Base-by-base conservation (phyloP, 2,329 filamentous ascomycete species). In the Arthrobotrys sinensis region DNA sequence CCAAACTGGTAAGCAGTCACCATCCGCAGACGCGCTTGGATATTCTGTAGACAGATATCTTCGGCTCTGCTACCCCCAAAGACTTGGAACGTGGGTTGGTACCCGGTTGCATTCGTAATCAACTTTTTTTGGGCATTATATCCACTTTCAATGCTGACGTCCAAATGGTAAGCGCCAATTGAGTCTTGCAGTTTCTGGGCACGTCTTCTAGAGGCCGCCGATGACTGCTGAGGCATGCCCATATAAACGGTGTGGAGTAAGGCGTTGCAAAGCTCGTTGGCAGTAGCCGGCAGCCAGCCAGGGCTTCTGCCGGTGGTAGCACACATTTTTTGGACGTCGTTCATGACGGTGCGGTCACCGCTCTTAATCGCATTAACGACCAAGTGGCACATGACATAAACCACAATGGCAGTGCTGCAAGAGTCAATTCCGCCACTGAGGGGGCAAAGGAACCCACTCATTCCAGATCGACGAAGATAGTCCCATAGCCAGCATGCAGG, bases 301-400 rank as follows among this genome's bases (percentile, higher is more conserved):
- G 45, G 45, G 45, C 45, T 48, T 11, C 45, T 24, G 19, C 24
- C 45, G 7, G 45, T 48, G 8, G 45, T 48, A 24, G 45, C 45
- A 4, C 45, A 48, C 19, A 48, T 48, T 12, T 48, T 48, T 24
- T 48, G 45, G 45, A 48, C 45, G 45, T 24, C 45, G 1, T 24
- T 48, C 0, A 24, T 48, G 45, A 48, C 45, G 11, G 19, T 12
- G 11, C 8, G 8, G 45, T 48, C 45, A 12, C 45, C 45, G 19
- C 45, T 48, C 19, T 48, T 48, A 8, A 48, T 48, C 45, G 45
- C 45, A 48, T 48, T 12, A 10, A 48, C 19, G 45, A 48, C 45
- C 45, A 48, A 48, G 19, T 48, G 45, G 24, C 45, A 48, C 45
- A 48, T 48, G 45, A 24, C 16, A 48, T 48, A 48, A 48, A 48